Evolutionary conservation across 192 early-diverging fungal genomes (phyloP), one percentile per base, ranked within the genome.

Genomic region (Pilaira anomala): DNA sequence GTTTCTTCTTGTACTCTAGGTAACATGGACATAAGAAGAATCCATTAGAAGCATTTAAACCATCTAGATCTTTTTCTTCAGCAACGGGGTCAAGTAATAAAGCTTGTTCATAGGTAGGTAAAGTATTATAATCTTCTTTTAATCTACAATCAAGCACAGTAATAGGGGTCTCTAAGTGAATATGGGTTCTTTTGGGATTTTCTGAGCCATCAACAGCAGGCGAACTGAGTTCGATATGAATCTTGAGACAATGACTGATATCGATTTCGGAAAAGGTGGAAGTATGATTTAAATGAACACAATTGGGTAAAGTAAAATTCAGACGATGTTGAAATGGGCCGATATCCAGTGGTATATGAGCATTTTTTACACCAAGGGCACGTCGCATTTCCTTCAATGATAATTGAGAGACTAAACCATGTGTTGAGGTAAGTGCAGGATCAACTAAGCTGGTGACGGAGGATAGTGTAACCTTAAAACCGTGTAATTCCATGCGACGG

Each of bases 121-220:
- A 19, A 2, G 58, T 24, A 13, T 51, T 53, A 58, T 62, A 66
- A 24, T 72, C 70, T 29, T 72, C 64, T 21, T 72, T 72, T 13
- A 72, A 41, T 11, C 70, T 36, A 55, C 70, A 72, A 26, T 72
- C 70, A 3, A 72, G 44, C 1, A 72, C 57, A 5, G 70, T 72
- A 24, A 72, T 66, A 3, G 58, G 58, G 13, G 60, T 66, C 2
- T 72, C 64, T 11, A 72, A 22, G 13, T 48, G 51, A 3, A 72
- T 63, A 12, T 52, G 59, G 2, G 52, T 61, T 14, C 59, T 30
- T 52, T 42, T 14, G 1, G 28, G 1, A 18, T 57, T 9, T 42
- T 55, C 26, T 7, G 53, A 33, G 7, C 22, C 64, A 18, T 22
- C n/a, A 4, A 11, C 21, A 3, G 22, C 22, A 3, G 70, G 57